Conservation (phyloP, 2,329 filamentous ascomycete genomes). For the Fusarium duplospermum region DNA sequence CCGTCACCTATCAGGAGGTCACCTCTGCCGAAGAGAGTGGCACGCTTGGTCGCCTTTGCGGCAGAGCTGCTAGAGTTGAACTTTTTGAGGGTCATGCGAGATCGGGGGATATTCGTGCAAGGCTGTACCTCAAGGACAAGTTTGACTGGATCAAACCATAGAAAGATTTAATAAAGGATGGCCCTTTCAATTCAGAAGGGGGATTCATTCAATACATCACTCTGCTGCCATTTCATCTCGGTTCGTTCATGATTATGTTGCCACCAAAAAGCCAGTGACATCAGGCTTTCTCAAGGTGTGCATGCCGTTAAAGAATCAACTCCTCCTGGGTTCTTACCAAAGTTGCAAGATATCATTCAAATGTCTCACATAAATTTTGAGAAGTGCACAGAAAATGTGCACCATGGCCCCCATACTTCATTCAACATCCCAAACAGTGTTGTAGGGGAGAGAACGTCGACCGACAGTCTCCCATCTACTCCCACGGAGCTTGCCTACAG, state of each 20-base stretch:
- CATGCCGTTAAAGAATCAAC: background rate
- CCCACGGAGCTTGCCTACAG: background rate
- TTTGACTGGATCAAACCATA: background rate
- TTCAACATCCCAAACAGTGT: background rate
- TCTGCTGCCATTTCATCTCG: background rate
- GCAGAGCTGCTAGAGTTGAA: conserved; percentile 20
- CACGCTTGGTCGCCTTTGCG: conserved; percentile 17
- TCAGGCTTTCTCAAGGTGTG: background rate
- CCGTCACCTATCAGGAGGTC: conserved; percentile 30
- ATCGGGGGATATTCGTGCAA: conserved; percentile 19
- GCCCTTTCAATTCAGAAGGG: background rate
- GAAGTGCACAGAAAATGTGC: background rate
- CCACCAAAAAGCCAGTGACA: background rate
- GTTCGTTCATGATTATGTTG: background rate
- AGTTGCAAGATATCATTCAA: background rate
- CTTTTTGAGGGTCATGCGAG: conserved; percentile 26
- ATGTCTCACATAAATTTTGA: background rate
- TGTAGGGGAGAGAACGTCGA: background rate
- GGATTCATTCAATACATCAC: background rate
- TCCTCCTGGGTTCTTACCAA: background rate
- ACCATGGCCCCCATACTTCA: background rate
- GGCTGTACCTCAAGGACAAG: background rate
- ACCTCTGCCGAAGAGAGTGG: conserved; percentile 6
- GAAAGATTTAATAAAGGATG: background rate
- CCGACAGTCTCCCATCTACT: background rate